Percentiles rank a stretch among this genome's conserved stretches.
phyloP scores from a whole-genome alignment of 441 rosid genomes.

The Gossypium aridum region DNA sequence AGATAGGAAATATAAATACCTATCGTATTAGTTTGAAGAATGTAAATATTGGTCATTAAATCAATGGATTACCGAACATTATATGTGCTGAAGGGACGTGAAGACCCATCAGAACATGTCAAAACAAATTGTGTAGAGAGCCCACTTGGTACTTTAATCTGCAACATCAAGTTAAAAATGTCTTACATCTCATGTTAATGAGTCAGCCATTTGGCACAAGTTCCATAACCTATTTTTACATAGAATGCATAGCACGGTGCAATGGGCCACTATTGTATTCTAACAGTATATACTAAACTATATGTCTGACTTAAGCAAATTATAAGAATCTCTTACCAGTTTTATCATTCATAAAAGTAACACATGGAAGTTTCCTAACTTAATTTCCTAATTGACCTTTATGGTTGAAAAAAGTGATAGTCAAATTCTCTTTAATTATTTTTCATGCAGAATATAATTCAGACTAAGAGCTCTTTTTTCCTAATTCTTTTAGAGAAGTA shows the following conservation, averaged over 20 bases:
- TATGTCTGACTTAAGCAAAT: neutral
- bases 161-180: constrained; percentile 22
- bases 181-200: neutral
- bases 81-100: constrained; percentile 61
- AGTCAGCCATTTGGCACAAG: neutral
- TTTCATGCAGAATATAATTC: neutral
- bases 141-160: constrained; percentile 90
- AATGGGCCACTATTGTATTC: neutral
- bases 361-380: neutral
- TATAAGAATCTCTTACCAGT: neutral
- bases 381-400: neutral
- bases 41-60: neutral
- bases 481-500: neutral
- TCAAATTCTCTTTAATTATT: neutral
- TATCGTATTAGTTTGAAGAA: neutral
- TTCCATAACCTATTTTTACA: neutral
- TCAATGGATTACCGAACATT: constrained; percentile 45
- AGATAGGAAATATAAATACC: neutral
- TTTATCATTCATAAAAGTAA: constrained; percentile 4
- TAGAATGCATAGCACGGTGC: neutral
- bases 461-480: neutral
- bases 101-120: constrained; percentile 70
- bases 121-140: constrained; percentile 72
- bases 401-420: neutral
- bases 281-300: neutral